Base-by-base conservation (phyloP, 1,284 basidiomycete species). In the Porogramme epimiltina region DNA sequence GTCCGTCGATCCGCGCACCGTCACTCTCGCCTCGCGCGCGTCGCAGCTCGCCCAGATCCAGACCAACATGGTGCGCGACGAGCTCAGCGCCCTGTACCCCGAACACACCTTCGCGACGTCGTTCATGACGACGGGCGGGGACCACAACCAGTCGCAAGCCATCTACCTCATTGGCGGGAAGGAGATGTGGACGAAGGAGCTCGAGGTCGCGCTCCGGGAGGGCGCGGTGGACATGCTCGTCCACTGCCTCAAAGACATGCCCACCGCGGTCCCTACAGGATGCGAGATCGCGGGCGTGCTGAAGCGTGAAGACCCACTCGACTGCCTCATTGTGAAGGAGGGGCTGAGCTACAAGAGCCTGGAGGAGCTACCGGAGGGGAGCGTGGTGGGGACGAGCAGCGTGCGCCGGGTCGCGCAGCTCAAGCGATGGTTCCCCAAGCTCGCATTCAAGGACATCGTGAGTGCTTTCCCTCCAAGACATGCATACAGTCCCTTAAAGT, bases 241-340 rank as follows among this genome's bases (percentile, higher is more conserved):
- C 19, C 97, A 99, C 73, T 88, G 84, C 49, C 77, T 94, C 62
- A 99, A 99, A 72, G 97, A 99, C 69, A 84, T 98, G 19, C 96
- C 96, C 10, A 99, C 96, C 2, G 76, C 77, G 3, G 73, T 98
- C 24, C 94, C 94, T 0, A 81, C 84, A 0, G 93, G 93, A 1
- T 95, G 92, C 67, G 82, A 89, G 66, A 81, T 99, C 43, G 93
- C 85, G 8, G 94, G 91, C 4, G 87, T 98, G 54, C 68, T 93
- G 55, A 84, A 95, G 69, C 75, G 97, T 47, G 96, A 95, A 69
- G 89, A 97, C 69, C 93, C 93, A 3, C 81, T 90, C 47, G 97
- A 99, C 66, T 89, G 88, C 24, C 70, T 99, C 47, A 91, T 98
- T 15, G 87, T 98, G 60, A 95, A 91, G 74, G 72, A 80, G 42